Evolutionary conservation across 106 monocot genomes (phyloP), one percentile per base, ranked within the genome.

Genomic region (Dioscorea zingiberensis): DNA sequence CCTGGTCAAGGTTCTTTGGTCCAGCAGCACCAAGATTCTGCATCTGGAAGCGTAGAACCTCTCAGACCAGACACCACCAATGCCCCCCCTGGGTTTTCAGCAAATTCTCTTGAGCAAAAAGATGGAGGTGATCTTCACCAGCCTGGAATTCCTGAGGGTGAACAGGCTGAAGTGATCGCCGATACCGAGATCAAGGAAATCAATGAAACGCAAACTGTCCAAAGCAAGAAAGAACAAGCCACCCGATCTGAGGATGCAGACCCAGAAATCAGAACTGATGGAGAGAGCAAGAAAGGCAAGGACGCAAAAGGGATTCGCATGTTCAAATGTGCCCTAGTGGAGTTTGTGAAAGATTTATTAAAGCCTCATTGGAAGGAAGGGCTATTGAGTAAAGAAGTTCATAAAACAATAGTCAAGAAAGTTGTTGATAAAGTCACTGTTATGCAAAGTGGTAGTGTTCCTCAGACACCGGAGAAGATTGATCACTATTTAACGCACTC

Each of bases 361-460:
- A 88, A 89, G 76, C 93, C 92, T 3, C 75, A 54, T 0, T 98
- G 98, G 98, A 98, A 92, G 72, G 98, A 93, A 59, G 98, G 98
- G 13, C 86, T 84, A 9, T 69, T 98, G 81, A 98, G 93, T 54
- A 93, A 84, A 72, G 98, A 98, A 69, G 77, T 81, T 45, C 86
- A 98, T 54, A 98, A 98, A 54, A 89, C 93, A 18, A 89, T 98
- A 26, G 92, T 98, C 46, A 98, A 98, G 74, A 98, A 98, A 71
- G 88, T 89, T 7, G 84, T 93, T 27, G 98, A 98, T 2, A 98
- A 98, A 65, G 98, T 98, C 21, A 82, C 80, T 6, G 68, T 84
- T 16, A 63, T 89, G 60, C 83, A 98, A 67, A 67, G 73, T 23
- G 46, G 76, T 17, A 86, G 67, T 54, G 60, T 93, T 21, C 98